A percentile compares a stretch with the other conserved stretches of the same genome.
Conservation (phyloP, 768 basidiomycete genomes). For the Rhizopogon rudus region DNA sequence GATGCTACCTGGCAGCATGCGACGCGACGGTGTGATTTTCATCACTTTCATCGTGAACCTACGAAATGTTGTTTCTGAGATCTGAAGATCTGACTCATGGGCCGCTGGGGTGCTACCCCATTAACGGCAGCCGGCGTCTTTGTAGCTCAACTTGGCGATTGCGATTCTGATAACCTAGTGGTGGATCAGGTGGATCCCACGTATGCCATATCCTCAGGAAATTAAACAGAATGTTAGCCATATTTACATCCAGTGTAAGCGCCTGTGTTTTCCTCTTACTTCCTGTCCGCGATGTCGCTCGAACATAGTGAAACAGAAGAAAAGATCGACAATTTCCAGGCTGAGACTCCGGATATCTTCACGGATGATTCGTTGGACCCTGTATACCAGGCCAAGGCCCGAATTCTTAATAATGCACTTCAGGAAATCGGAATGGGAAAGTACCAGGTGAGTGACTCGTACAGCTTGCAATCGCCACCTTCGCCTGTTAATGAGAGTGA, state of each 20-base stretch:
- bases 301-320: conserved; percentile 3
- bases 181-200: too few relatives aligned
- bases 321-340: neutral
- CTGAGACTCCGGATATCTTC: conserved; percentile 19
- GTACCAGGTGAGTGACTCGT: conserved; percentile 44
- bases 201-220: too few relatives aligned
- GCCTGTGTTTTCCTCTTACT: neutral
- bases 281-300: conserved; percentile 14
- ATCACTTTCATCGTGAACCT: too few relatives aligned
- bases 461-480: neutral
- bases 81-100: too few relatives aligned
- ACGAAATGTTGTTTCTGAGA: too few relatives aligned
- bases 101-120: too few relatives aligned
- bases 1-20: too few relatives aligned
- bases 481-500: conserved; percentile 1
- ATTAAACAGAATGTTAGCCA: too few relatives aligned
- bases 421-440: conserved; percentile 71
- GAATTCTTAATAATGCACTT: conserved; percentile 52
- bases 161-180: too few relatives aligned
- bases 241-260: neutral
- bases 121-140: too few relatives aligned
- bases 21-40: too few relatives aligned
- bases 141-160: too few relatives aligned
- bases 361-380: conserved; percentile 39
- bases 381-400: conserved; percentile 54